Evolutionary conservation across 1,284 basidiomycete genomes (phyloP), one percentile per base, ranked within the genome.

Genomic region (Fomitopsis palustris): DNA sequence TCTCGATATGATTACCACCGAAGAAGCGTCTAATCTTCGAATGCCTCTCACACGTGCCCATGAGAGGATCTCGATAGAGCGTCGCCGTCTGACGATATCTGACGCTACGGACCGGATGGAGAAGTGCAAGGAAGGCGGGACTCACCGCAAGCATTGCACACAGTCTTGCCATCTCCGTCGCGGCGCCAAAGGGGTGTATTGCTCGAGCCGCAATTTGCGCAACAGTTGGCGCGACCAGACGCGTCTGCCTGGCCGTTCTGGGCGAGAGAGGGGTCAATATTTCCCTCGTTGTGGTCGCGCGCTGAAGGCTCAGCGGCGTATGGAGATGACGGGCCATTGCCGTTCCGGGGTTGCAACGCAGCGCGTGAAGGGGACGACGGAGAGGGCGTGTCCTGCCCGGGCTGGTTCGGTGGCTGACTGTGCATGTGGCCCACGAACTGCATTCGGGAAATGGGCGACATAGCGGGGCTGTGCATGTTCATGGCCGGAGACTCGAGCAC

Each of bases 101-200:
- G 58, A 57, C 60, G 66, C 63, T 64, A 68, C 61, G 56, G 64
- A 67, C 58, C 61, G 64, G 63, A 61, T 59, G 64, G 67, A 69
- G 67, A 66, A 67, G 73, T 70, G 70, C 65, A 64, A 69, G 63
- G 63, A 67, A 65, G 61, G 64, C 62, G 31, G 31, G 37, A 80
- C 91, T 85, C 73, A 93, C 92, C 92, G 74, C 92, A 94, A 58
- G 91, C 89, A 72, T 93, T 94, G 77, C 92, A 94, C 67, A 93
- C 84, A 42, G 87, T 82, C 71, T 87, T 88, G 58, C 92, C 92
- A 70, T 91, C 87, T 53, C 82, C 78, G 70, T 92, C 90, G 65
- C 91, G 82, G 66, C 91, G 79, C 92, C 92, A 93, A 16, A 92
- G 82, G 52, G 92, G 90, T 55, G 92, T 93, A 59, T 85, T 85